phyloP scores from a whole-genome alignment of 202 grass and related monocot species.

The Cymbopogon flexuosus region DNA sequence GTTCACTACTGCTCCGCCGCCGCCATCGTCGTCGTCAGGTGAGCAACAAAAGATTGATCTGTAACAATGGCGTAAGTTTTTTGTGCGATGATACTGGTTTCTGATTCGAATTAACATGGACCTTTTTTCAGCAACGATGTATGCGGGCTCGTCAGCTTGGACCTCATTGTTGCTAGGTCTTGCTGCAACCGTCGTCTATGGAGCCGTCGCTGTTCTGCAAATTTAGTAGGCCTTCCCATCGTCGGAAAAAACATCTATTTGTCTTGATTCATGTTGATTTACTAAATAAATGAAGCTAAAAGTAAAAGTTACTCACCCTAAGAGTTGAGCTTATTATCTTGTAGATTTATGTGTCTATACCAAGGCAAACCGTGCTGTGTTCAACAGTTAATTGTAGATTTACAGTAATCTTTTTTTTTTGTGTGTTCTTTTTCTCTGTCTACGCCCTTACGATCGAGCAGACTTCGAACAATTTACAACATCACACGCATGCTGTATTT shows the following conservation, averaged over 20 bases:
- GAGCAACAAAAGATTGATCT: background rate
- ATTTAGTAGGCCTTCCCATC: background rate
- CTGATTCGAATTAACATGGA: background rate
- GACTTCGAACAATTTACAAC: too few relatives aligned
- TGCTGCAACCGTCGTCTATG: background rate
- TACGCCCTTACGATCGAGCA: too few relatives aligned
- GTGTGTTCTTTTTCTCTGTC: background rate
- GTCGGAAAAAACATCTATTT: background rate
- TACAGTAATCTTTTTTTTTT: background rate
- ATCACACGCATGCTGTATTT: background rate
- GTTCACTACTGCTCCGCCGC: background rate
- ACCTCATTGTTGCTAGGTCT: background rate
- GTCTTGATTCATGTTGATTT: background rate
- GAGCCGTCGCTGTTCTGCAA: background rate
- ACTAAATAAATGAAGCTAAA: too few relatives aligned
- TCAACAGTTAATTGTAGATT: background rate
- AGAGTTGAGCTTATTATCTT: too few relatives aligned
- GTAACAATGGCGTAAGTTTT: background rate
- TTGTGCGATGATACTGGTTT: background rate
- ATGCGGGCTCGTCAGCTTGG: background rate
- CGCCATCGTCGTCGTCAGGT: constrained; percentile 20
- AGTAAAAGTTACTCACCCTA: too few relatives aligned
- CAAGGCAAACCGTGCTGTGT: background rate
- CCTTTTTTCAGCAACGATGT: background rate
- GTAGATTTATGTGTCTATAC: background rate